These are phyloP conservation scores for Dacryopinax primogenitus DNA, from an alignment of 768 basidiomycete genomes.

Conservation along the genomic window DNA sequence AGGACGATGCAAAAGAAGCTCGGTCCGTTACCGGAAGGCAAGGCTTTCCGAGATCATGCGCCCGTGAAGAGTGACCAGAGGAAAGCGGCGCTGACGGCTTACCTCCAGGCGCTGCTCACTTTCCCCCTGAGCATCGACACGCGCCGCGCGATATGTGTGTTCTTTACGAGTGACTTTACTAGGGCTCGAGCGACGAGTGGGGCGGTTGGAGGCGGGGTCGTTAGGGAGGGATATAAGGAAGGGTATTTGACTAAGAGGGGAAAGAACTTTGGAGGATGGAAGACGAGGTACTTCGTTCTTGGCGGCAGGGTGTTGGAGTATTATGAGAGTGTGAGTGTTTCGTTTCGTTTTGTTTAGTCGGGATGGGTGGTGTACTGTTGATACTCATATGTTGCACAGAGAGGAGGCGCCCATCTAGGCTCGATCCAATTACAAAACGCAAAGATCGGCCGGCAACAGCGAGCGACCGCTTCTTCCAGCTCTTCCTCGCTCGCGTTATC, in stretches of 20 bases:
- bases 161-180: conserved; percentile 73
- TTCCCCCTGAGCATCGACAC: conserved; percentile 72
- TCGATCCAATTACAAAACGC: conserved; percentile 84
- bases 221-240: conserved; percentile 77
- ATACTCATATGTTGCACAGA: conserved; percentile 33
- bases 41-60: conserved; percentile 92
- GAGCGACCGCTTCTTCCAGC: not conserved
- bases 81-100: conserved; percentile 57
- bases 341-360: conserved; percentile 4
- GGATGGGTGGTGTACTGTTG: conserved; percentile 7
- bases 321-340: conserved; percentile 76
- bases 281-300: conserved; percentile 87
- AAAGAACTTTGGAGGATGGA: conserved; percentile 97
- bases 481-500: not conserved
- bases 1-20: conserved; percentile 58
- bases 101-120: conserved; percentile 69
- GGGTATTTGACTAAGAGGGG: conserved; percentile 93
- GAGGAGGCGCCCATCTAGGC: conserved; percentile 82
- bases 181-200: conserved; percentile 16
- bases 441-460: conserved; percentile 89
- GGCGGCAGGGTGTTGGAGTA: conserved; percentile 86
- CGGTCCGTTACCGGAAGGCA: conserved; percentile 72
- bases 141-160: conserved; percentile 64
- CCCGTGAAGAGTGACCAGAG: conserved; percentile 93
- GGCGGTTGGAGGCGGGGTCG: conserved; percentile 63